phyloP scores from a whole-genome alignment of 306 rosid genomes.

The Trifolium dubium region DNA sequence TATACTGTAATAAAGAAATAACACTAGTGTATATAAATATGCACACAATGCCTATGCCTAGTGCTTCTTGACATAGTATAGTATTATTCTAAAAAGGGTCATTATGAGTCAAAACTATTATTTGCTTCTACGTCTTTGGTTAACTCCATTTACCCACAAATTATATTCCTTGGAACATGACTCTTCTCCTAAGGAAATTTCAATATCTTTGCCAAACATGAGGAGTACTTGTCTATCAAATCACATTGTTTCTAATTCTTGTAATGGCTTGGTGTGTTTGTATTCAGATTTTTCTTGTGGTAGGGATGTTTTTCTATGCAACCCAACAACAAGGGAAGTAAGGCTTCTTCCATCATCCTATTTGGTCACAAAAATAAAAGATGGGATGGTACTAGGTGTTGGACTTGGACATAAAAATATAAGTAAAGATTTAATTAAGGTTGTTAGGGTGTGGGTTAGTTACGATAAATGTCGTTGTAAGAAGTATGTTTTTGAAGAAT shows the following conservation, averaged over 20 bases:
- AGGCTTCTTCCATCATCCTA: conserved; percentile 17
- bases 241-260: conserved; percentile 5
- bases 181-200: not conserved
- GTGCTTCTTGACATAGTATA: no score
- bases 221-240: not conserved
- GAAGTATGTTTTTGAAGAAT: conserved; percentile 21
- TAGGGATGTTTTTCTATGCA: conserved; percentile 17
- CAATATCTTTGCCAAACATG: not conserved
- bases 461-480: not conserved
- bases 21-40: no score
- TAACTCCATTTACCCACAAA: conserved; percentile 15
- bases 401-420: conserved; percentile 21
- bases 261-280: conserved; percentile 3
- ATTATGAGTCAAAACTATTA: not conserved
- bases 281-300: conserved; percentile 5
- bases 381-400: conserved; percentile 31
- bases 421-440: not conserved
- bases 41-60: no score
- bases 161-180: not conserved
- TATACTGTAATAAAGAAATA: no score
- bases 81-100: no score
- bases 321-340: conserved; percentile 8
- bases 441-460: conserved; percentile 27
- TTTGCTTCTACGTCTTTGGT: conserved; percentile 14
- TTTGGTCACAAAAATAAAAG: not conserved